Evolutionary conservation across 208 protist species (phyloP).

Genomic region (Balamuthia mandrillaris): DNA sequence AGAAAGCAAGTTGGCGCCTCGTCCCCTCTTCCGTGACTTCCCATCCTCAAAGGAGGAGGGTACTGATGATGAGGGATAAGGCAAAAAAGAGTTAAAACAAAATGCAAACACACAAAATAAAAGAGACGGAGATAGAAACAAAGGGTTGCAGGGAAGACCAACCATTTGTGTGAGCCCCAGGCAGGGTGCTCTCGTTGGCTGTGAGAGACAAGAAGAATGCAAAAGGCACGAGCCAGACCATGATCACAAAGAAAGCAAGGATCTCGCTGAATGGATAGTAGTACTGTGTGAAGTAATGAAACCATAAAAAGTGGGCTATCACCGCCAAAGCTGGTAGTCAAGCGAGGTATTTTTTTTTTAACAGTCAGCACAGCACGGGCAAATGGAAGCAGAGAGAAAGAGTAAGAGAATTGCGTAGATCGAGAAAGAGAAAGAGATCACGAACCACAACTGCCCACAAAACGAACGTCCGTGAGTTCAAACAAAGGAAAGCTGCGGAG

Average conservation of each 20-base stretch:
- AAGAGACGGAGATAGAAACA: too few species aligned
- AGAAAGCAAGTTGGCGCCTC: constrained; percentile 21
- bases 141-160: neutral
- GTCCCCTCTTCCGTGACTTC: neutral
- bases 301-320: constrained; percentile 35
- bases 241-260: constrained; percentile 47
- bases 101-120: too few species aligned
- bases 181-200: constrained; percentile 41
- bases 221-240: constrained; percentile 46
- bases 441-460: constrained; percentile 38
- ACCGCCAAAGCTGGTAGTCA: neutral
- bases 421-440: neutral
- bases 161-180: neutral
- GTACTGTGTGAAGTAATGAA: constrained; percentile 37
- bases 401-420: neutral
- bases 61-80: too few species aligned
- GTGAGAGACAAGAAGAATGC: constrained; percentile 39
- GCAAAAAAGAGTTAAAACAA: too few species aligned
- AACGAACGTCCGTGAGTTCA: constrained; percentile 10
- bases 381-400: neutral
- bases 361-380: neutral
- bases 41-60: neutral
- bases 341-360: neutral
- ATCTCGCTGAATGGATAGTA: constrained; percentile 50
- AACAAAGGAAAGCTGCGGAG: constrained; percentile 42